phyloP scores from a whole-genome alignment of 2,329 filamentous ascomycete species.

The Sarocladiaceae sp. region DNA sequence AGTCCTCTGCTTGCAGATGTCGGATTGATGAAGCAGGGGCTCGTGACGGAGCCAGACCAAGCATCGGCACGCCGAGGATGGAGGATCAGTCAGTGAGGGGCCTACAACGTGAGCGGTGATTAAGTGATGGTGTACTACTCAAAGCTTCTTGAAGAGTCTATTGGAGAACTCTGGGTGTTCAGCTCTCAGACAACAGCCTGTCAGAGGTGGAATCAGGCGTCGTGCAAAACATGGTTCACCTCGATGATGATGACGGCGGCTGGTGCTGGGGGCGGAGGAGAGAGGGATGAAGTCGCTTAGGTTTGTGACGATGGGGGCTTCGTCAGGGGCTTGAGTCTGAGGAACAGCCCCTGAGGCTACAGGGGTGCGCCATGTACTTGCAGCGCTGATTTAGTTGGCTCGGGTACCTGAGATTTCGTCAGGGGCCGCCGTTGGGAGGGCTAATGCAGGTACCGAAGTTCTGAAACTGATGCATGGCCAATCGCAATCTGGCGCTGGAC shows the following conservation, averaged over 20 bases:
- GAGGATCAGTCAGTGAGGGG: background rate
- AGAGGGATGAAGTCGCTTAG: background rate
- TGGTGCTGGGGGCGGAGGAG: background rate
- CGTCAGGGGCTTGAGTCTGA: slow-evolving; percentile 1
- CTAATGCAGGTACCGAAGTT: slow-evolving; percentile 8
- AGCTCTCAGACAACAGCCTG: slow-evolving; percentile 1
- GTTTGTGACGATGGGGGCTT: slow-evolving; percentile 2
- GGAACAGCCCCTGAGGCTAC: slow-evolving; percentile 7
- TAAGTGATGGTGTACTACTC: no score
- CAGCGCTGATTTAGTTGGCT: no score
- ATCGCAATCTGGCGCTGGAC: background rate
- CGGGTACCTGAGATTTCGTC: no score
- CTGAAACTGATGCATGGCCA: slow-evolving; percentile 2
- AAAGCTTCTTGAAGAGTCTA: no score
- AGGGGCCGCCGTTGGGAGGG: slow-evolving; percentile 3
- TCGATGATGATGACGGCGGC: background rate
- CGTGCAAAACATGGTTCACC: no score
- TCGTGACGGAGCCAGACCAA: slow-evolving; percentile 3
- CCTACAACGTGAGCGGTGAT: background rate
- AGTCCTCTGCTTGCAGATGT: no score
- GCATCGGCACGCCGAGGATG: background rate
- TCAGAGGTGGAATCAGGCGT: no score
- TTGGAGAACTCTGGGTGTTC: no score
- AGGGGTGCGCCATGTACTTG: no score
- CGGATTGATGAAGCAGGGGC: slow-evolving; percentile 6